phyloP scores from a whole-genome alignment of 805 yeast species.

The Candida xyloterini region DNA sequence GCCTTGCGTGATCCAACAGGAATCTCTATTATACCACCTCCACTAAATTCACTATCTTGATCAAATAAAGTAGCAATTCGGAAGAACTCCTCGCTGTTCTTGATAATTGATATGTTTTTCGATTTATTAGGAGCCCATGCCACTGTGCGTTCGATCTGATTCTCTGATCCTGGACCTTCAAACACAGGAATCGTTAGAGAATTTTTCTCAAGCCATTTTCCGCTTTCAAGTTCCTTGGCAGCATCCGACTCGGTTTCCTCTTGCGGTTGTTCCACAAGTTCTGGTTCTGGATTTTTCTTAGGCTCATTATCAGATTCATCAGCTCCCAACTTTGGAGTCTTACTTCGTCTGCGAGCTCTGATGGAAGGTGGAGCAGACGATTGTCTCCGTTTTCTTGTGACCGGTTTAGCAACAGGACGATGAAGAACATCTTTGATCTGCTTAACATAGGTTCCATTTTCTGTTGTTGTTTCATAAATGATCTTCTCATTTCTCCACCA shows the following conservation, averaged over 20 bases:
- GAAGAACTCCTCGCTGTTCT: slow-evolving; percentile 50
- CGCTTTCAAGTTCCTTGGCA: slow-evolving; percentile 35
- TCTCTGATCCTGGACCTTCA: slow-evolving; percentile 47
- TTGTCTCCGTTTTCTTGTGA: slow-evolving; percentile 12
- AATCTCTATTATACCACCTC: slow-evolving; percentile 69
- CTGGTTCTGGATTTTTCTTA: slow-evolving; percentile 5
- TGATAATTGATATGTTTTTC: slow-evolving; percentile 39
- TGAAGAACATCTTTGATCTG: slow-evolving; percentile 59
- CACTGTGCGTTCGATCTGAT: slow-evolving; percentile 42
- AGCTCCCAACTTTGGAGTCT: slow-evolving; percentile 16
- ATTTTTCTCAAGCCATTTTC: slow-evolving; percentile 51
- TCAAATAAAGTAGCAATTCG: slow-evolving; percentile 64
- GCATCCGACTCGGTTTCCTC: slow-evolving; percentile 38
- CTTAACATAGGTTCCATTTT: slow-evolving; percentile 50
- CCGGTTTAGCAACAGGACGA: slow-evolving; percentile 35
- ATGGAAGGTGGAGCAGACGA: slow-evolving; percentile 13
- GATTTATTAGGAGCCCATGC: slow-evolving; percentile 67
- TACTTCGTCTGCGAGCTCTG: slow-evolving; percentile 17
- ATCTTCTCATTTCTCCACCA: slow-evolving; percentile 83
- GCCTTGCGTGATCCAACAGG: slow-evolving; percentile 63
- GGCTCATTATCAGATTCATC: slow-evolving; percentile 19
- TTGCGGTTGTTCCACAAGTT: slow-evolving; percentile 29
- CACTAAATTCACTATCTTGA: slow-evolving; percentile 58
- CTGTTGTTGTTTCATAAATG: slow-evolving; percentile 47
- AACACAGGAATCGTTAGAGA: slow-evolving; percentile 46